Conservation (phyloP, 768 basidiomycete genomes). For the Cystobasidium ongulense region DNA sequence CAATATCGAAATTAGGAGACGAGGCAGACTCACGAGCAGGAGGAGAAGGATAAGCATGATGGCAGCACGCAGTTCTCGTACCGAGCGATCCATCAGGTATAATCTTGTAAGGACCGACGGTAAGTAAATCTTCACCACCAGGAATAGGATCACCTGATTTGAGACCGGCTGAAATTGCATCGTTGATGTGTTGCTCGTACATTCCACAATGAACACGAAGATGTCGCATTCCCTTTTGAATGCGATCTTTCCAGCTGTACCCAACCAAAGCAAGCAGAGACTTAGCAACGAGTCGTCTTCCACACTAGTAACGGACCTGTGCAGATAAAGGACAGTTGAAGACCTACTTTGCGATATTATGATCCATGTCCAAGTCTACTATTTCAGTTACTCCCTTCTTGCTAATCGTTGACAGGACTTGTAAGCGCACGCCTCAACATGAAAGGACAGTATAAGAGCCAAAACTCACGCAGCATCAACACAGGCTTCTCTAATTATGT, state of each 20-base stretch:
- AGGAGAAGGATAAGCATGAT: constrained; percentile 39
- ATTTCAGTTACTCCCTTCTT: constrained; percentile 40
- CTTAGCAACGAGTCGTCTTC: neutral
- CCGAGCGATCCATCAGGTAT: constrained; percentile 42
- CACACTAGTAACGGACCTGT: too few relatives aligned
- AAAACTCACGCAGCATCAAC: constrained; percentile 40
- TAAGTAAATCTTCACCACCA: constrained; percentile 34
- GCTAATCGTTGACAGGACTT: constrained; percentile 7
- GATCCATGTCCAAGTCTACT: constrained; percentile 42
- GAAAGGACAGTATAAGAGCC: neutral
- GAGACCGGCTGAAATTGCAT: constrained; percentile 33
- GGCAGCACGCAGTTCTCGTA: constrained; percentile 41
- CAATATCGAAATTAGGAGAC: neutral
- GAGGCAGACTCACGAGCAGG: neutral
- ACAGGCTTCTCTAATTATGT: constrained; percentile 32
- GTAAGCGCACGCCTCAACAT: neutral
- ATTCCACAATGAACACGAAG: constrained; percentile 39
- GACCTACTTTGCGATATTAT: constrained; percentile 34
- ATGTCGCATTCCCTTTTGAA: constrained; percentile 21
- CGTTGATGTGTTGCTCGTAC: constrained; percentile 36
- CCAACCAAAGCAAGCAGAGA: neutral
- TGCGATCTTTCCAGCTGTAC: constrained; percentile 30
- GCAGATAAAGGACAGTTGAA: neutral
- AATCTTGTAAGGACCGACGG: constrained; percentile 39
- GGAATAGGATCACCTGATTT: constrained; percentile 35